Evolutionary conservation across 257 asterid genomes (phyloP).

Genomic region (Gentiana dahurica): DNA sequence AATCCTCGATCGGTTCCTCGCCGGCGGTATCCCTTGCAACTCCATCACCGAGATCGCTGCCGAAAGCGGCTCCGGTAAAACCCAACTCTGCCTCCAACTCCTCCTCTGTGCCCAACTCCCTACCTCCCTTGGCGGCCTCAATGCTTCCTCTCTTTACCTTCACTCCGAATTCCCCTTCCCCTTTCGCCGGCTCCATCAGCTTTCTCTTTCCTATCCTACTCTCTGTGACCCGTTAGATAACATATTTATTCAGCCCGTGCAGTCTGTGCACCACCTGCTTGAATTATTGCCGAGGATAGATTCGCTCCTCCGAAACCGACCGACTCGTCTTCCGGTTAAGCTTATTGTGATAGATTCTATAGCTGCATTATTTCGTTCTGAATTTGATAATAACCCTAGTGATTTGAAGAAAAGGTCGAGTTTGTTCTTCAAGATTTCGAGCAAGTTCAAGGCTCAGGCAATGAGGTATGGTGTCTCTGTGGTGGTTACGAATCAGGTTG

Average conservation of each 20-base stretch:
- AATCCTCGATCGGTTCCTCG: conserved; percentile 52
- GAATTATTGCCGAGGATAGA: conserved; percentile 69
- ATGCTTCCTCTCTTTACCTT: conserved; percentile 72
- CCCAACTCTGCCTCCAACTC: conserved; percentile 86
- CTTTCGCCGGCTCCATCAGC: conserved; percentile 66
- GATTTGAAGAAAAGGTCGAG: conserved; percentile 59
- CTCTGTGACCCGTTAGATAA: conserved; percentile 35
- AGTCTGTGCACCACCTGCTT: conserved; percentile 78
- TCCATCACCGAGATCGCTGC: conserved; percentile 79
- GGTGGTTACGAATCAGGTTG: conserved; percentile 80
- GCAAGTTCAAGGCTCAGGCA: conserved; percentile 52
- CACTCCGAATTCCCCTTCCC: conserved; percentile 89
- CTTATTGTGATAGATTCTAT: conserved; percentile 72
- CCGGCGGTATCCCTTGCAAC: conserved; percentile 78
- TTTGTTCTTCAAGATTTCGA: conserved; percentile 61
- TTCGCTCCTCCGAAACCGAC: conserved; percentile 13
- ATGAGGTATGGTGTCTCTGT: conserved; percentile 57
- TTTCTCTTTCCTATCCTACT: conserved; percentile 31
- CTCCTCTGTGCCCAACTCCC: conserved; percentile 80
- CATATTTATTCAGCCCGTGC: conserved; percentile 48
- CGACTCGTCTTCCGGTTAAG: conserved; percentile 31
- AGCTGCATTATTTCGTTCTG: conserved; percentile 79
- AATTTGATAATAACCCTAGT: conserved; percentile 51
- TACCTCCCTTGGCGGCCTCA: conserved; percentile 58
- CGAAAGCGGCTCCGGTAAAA: conserved; percentile 89